Base-by-base conservation (phyloP, 139 green algal species). In the Coelastrella sp. region DNA sequence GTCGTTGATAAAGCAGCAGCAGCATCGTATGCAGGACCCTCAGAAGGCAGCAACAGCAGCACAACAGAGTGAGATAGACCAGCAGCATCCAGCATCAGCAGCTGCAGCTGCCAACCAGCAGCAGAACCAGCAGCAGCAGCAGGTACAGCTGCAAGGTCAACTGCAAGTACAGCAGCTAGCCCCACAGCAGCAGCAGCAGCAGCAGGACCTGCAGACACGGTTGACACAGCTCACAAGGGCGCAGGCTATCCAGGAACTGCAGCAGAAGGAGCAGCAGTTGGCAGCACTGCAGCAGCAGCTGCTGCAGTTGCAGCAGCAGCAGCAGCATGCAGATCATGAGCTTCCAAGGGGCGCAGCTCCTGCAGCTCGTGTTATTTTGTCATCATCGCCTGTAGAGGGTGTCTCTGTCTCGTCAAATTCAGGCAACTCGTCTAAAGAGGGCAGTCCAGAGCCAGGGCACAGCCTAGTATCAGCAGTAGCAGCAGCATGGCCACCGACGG, bases 401-500 rank as follows among this genome's bases (percentile, higher is more conserved):
- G 35, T 49, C 35, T 49, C 35, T 49, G 35, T 49, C 35, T 49
- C 35, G 1, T 49, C 1, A 5, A 49, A 49, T 49, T 49, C 35
- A 49, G 35, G 35, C 35, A 49, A 3, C 6, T 22, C 12, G 12
- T 70, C 63, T 4, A 70, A 70, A 70, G 63, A 70, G 63, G 63
- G 63, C 15, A 70, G 63, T 70, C 63, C 63, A 35, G 19, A 61
- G 78, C 78, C 35, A 61, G 49, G 35, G n/a, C 78, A 85, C 14
- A 58, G 22, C 35, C 7, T 57, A 58, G 78, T 65, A 57, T 57
- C 78, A 61, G 78, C 78, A 15, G 35, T n/a, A 56, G 68, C 22
- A 89, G 58, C 58, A 86, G 80, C 78, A 85, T 61, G 78, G 78
- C 78, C 35, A 25, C 63, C 63, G 15, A 8, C 68, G 72, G 84